phyloP scores from a whole-genome alignment of 2,329 filamentous ascomycete genomes.

The Pseudovirgaria hyperparasitica region DNA sequence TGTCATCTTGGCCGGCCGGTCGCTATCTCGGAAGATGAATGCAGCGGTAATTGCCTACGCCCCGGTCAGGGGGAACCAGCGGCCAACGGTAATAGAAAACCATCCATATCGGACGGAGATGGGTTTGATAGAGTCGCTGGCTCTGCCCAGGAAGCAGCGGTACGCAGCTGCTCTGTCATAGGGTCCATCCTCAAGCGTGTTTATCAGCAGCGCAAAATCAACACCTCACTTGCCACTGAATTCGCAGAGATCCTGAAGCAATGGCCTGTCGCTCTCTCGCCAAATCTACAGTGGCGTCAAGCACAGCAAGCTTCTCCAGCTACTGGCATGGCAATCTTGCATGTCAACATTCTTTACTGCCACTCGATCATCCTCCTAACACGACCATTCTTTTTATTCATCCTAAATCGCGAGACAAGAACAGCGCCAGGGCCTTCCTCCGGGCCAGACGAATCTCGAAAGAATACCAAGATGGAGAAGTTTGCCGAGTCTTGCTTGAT shows the following conservation, averaged over 20 bases:
- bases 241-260: conserved; percentile 41
- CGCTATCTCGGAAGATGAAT: conserved; percentile 50
- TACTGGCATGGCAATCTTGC: conserved; percentile 46
- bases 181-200: conserved; percentile 46
- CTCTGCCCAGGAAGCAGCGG: conserved; percentile 40
- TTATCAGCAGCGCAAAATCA: conserved; percentile 48
- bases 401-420: conserved; percentile 35
- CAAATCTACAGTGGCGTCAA: conserved; percentile 38
- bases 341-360: conserved; percentile 48
- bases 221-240: conserved; percentile 42
- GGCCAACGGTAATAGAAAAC: conserved; percentile 4
- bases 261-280: conserved; percentile 38
- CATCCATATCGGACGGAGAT: conserved; percentile 2
- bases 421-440: conserved; percentile 19
- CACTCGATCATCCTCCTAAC: conserved; percentile 52
- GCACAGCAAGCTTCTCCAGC: conserved; percentile 32
- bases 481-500: conserved; percentile 31
- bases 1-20: conserved; percentile 50
- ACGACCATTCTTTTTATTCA: conserved; percentile 50
- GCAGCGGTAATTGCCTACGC: conserved; percentile 36
- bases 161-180: conserved; percentile 45
- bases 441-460: conserved; percentile 1
- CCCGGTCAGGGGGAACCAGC: conserved; percentile 13
- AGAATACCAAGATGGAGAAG: conserved; percentile 32
- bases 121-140: conserved; percentile 24